These are phyloP conservation scores for Tolypocladium inflatum DNA, from an alignment of 2,329 filamentous ascomycete genomes.

Conservation along the genomic window DNA sequence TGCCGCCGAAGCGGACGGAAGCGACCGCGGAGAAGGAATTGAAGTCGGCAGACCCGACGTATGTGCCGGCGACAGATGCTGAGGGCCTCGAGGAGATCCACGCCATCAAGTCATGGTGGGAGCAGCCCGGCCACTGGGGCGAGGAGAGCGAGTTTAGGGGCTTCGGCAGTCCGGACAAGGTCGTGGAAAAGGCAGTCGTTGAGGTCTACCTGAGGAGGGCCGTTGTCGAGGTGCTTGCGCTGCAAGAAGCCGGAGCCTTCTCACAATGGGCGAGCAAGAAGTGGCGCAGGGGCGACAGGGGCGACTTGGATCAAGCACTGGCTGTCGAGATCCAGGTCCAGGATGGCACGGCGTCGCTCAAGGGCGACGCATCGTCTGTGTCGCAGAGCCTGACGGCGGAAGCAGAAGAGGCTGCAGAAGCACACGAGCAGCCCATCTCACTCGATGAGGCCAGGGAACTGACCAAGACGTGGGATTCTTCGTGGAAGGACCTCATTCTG, in stretches of 20 bases:
- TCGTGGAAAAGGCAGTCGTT: slow-evolving; percentile 33
- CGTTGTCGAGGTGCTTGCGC: slow-evolving; percentile 40
- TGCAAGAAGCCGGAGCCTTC: slow-evolving; percentile 23
- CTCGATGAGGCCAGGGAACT: slow-evolving; percentile 31
- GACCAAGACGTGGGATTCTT: slow-evolving; percentile 36
- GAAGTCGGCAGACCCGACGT: slow-evolving; percentile 23
- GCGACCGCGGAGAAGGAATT: slow-evolving; percentile 21
- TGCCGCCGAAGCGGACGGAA: slow-evolving; percentile 24
- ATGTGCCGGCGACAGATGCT: slow-evolving; percentile 36
- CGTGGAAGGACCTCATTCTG: slow-evolving; percentile 51
- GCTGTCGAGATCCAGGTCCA: slow-evolving; percentile 27
- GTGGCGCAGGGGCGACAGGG: slow-evolving; percentile 21
- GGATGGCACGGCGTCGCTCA: slow-evolving; percentile 29
- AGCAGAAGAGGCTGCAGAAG: slow-evolving; percentile 11
- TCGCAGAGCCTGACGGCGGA: slow-evolving; percentile 21
- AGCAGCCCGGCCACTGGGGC: slow-evolving; percentile 41
- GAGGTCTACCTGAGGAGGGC: slow-evolving; percentile 41
- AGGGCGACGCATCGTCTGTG: slow-evolving; percentile 25
- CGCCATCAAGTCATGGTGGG: slow-evolving; percentile 43
- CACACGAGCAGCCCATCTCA: slow-evolving; percentile 14
- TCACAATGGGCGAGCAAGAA: slow-evolving; percentile 21
- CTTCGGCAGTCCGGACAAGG: slow-evolving; percentile 30
- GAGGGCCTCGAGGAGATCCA: slow-evolving; percentile 38
- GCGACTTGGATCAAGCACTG: slow-evolving; percentile 24
- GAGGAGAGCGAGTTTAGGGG: slow-evolving; percentile 31